Base-by-base conservation (phyloP, 192 early-diverging fungal genomes). In the Spizellomyces sp. region DNA sequence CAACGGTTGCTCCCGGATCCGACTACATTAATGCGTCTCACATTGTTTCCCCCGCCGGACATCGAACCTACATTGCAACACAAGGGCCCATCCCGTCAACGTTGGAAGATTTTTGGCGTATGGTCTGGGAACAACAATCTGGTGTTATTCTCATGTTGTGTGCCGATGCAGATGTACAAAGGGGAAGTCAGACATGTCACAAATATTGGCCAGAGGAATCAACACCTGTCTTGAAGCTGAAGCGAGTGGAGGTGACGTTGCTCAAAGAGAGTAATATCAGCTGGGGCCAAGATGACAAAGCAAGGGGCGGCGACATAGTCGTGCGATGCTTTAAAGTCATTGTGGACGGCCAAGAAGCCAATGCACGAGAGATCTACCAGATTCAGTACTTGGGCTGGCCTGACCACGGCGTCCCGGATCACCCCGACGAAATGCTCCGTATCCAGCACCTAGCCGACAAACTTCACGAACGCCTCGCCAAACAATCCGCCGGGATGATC, bases 21-120 rank as follows among this genome's bases (percentile, higher is more conserved):
- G 77, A 80, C 70, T 80, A 81, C 74, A 80, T 81, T 78, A 81
- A 80, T 60, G 77, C 80, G 5, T 77, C 78, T 22, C 66, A 69
- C 48, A 62, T 74, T 52, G 21, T 80, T 27, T 71, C 78, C 17
- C 75, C 66, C 42, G 62, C 56, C 58, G 69, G 64, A n/a, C 58
- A 64, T 46, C 64, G 75, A 8, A 59, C 44, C 8, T 96, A 94
- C 65, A 96, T 96, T 69, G 93, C 92, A 4, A 90, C 93, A 27
- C 94, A 96, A 70, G 94, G 91, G 1, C 94, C 94, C n/a, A 78
- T 94, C 41, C 83, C 81, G 0, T 76, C 74, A 10, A 94, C 94
- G 0, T 79, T 87, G 43, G 65, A 69, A 21, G 92, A 92, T 65
- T 95, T 96, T 67, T 96, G 93, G 93, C 80, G 81, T 69, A 92